Conservation (phyloP, 2,329 filamentous ascomycete species). For the Dactylellina haptotyla region DNA sequence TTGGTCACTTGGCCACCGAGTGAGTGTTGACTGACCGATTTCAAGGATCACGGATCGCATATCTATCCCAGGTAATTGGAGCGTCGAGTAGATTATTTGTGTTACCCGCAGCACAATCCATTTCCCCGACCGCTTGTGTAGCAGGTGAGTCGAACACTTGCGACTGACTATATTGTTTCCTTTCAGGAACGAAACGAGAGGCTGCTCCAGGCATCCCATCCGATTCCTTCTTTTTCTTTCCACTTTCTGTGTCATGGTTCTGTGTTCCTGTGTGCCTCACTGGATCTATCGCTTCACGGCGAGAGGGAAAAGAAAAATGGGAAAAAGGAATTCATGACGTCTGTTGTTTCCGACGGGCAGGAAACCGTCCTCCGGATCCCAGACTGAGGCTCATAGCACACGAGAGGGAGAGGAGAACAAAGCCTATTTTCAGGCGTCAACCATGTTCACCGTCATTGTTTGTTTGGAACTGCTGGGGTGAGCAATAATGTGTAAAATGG, state of each 20-base stretch:
- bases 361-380: conserved; percentile 12
- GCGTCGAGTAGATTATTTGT: conserved; percentile 25
- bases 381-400: background rate
- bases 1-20: background rate
- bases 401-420: conserved; percentile 4
- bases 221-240: background rate
- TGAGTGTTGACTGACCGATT: background rate
- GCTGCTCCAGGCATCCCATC: conserved; percentile 17
- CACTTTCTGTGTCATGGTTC: background rate
- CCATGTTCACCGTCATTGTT: conserved; percentile 5
- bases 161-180: background rate
- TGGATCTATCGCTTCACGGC: background rate
- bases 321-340: conserved; percentile 1
- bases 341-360: conserved; percentile 1
- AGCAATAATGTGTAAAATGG: background rate
- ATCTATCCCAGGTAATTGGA: conserved; percentile 4
- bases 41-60: conserved; percentile 16
- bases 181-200: conserved; percentile 3
- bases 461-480: background rate
- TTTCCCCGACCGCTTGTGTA: conserved; percentile 9
- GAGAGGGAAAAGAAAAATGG: background rate
- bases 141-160: conserved; percentile 33
- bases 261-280: background rate
- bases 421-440: conserved; percentile 14
- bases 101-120: background rate